A percentile compares a stretch with the other conserved stretches of the same genome.
Evolutionary conservation across 176 grass and related monocot genomes (phyloP).

Genomic region (Tuctoria greenei): DNA sequence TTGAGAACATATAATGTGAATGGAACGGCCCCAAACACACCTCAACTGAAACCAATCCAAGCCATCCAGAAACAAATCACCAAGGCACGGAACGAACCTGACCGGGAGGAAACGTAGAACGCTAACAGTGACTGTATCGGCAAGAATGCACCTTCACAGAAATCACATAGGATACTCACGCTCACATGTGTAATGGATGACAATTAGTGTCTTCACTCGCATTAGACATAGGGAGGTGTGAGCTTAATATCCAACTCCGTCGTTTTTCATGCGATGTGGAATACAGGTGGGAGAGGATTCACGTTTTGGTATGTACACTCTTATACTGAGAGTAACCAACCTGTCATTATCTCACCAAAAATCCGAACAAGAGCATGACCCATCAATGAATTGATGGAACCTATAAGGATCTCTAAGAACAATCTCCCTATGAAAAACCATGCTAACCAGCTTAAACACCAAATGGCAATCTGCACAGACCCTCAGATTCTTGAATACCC

Average conservation of each 20-base stretch:
- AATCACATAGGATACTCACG: too few species aligned
- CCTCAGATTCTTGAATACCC: conserved; percentile 89
- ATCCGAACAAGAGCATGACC: conserved; percentile 83
- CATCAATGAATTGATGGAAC: conserved; percentile 75
- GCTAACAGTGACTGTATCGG: too few species aligned
- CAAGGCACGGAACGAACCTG: too few species aligned
- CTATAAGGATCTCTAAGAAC: conserved; percentile 82
- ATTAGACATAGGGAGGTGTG: neutral
- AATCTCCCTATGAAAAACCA: conserved; percentile 52
- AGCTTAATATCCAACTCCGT: neutral
- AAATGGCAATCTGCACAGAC: conserved; percentile 85
- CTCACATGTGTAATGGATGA: neutral
- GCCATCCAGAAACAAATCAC: too few species aligned
- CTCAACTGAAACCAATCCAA: too few species aligned
- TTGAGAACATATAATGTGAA: neutral
- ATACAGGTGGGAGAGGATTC: neutral
- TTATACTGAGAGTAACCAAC: neutral
- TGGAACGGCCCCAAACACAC: neutral
- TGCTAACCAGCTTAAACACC: conserved; percentile 84
- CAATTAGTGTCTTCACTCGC: neutral
- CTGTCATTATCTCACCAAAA: conserved; percentile 52
- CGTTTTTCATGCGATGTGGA: neutral
- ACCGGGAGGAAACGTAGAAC: too few species aligned
- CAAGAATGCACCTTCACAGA: too few species aligned
- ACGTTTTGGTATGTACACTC: neutral